phyloP scores from a whole-genome alignment of 2,329 filamentous ascomycete genomes.

The Pseudopyrenochaeta lycopersici region DNA sequence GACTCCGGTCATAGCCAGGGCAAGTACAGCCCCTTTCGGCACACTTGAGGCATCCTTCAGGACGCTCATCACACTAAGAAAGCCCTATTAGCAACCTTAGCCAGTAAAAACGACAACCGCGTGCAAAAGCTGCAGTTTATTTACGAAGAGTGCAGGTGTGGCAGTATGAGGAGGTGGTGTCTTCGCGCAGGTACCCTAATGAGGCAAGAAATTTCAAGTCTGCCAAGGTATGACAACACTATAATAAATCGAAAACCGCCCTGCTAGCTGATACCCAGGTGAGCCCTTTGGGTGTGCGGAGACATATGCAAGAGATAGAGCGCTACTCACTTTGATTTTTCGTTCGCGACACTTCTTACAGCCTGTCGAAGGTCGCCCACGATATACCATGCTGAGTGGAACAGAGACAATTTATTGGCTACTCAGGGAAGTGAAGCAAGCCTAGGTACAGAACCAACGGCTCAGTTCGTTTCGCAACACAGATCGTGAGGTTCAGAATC shows the following conservation, averaged over 20 bases:
- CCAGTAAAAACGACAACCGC: not conserved
- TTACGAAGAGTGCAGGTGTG: not conserved
- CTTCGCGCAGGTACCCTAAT: slow-evolving; percentile 10
- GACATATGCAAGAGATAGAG: not conserved
- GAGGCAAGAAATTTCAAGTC: slow-evolving; percentile 5
- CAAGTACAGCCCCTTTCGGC: slow-evolving; percentile 30
- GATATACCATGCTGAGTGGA: slow-evolving; percentile 46
- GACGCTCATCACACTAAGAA: slow-evolving; percentile 42
- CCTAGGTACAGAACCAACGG: not conserved
- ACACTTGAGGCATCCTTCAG: slow-evolving; percentile 39
- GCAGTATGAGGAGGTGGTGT: not conserved
- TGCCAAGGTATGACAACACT: not conserved
- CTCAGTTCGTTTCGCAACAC: too few relatives aligned
- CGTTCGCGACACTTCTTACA: slow-evolving; percentile 50
- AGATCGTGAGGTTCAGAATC: too few relatives aligned
- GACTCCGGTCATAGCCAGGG: slow-evolving; percentile 41
- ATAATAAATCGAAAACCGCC: not conserved
- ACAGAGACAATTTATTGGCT: not conserved
- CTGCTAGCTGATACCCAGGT: not conserved
- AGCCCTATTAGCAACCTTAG: not conserved
- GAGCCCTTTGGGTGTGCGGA: not conserved
- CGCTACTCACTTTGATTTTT: slow-evolving; percentile 49
- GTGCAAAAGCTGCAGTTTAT: not conserved
- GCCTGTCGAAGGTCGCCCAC: slow-evolving; percentile 45
- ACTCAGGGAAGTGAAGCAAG: not conserved